Evolutionary conservation across 2,329 filamentous ascomycete species (phyloP).

Genomic region (Thielaviopsis cerberus): DNA sequence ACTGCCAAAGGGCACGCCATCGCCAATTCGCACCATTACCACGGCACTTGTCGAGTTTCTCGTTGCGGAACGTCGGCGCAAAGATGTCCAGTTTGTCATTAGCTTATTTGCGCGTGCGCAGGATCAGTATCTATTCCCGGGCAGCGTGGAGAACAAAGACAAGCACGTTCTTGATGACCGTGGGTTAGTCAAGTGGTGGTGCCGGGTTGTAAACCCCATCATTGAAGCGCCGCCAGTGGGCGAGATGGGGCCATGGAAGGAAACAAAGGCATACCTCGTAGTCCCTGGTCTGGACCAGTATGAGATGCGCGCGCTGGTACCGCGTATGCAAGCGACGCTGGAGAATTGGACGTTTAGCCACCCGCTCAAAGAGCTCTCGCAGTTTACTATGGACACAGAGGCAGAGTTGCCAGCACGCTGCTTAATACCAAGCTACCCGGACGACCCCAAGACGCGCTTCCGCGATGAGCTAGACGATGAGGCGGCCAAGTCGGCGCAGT

Average conservation of each 20-base stretch:
- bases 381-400: constrained; percentile 39
- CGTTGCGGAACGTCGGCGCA: constrained; percentile 44
- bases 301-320: constrained; percentile 65
- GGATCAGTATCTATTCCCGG: constrained; percentile 84
- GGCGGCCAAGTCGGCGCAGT: constrained; percentile 36
- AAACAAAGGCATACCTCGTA: constrained; percentile 59
- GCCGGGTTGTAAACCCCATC: constrained; percentile 63
- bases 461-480: constrained; percentile 79
- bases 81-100: constrained; percentile 51
- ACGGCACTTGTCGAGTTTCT: constrained; percentile 61
- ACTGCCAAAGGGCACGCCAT: constrained; percentile 42
- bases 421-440: constrained; percentile 76
- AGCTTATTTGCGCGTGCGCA: constrained; percentile 87
- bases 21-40: constrained; percentile 56
- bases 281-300: constrained; percentile 72
- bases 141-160: constrained; percentile 62
- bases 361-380: constrained; percentile 46
- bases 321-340: constrained; percentile 28
- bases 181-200: constrained; percentile 91
- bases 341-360: constrained; percentile 51
- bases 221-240: constrained; percentile 28
- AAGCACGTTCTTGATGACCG: constrained; percentile 90
- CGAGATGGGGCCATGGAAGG: constrained; percentile 21
- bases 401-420: constrained; percentile 55
- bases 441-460: constrained; percentile 86